Evolutionary conservation across 257 asterid species (phyloP), one percentile per base, ranked within the genome.

Genomic region (Coffea eugenioides): DNA sequence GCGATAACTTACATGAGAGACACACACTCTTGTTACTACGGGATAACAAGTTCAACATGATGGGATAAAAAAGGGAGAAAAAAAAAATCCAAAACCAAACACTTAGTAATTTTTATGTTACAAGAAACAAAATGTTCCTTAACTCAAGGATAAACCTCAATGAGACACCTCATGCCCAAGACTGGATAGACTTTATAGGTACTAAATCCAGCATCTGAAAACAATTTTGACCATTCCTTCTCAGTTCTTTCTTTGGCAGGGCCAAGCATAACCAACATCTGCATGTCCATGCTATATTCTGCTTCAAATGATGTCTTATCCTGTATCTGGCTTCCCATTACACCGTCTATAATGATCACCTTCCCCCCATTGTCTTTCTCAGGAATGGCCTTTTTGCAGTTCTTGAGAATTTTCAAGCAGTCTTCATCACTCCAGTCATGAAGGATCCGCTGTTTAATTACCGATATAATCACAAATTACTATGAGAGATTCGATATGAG

Each of bases 171-270:
- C 21, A 59, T 59, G 45, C 85, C 89, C 56, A 85, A 51, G 4
- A 62, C 20, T 8, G 74, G 80, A 46, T 61, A 79, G 20, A 72
- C 54, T 68, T 79, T 79, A 45, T 75, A 82, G 39, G 46, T 74
- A 51, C 51, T 73, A 23, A 85, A 85, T 15, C 86, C 88, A 72
- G 86, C 88, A 52, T 73, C 76, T 6, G 2, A 41, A 68, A 81
- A 81, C 9, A 75, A 56, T 25, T 39, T 51, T 25, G 70, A 54
- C 88, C 83, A 77, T 31, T 82, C 85, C 49, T 72, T 77, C 69
- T 71, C 74, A 51, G 39, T 64, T 77, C 82, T 71, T 66, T 82
- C 82, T 77, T 73, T 82, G 5, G 75, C 74, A 3, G 14, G 15
- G 12, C 23, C 57, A 3, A 2, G 34, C 43, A 67, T 0, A 56